phyloP scores from a whole-genome alignment of 192 early-diverging fungal species.

The Backusella australiensis region DNA sequence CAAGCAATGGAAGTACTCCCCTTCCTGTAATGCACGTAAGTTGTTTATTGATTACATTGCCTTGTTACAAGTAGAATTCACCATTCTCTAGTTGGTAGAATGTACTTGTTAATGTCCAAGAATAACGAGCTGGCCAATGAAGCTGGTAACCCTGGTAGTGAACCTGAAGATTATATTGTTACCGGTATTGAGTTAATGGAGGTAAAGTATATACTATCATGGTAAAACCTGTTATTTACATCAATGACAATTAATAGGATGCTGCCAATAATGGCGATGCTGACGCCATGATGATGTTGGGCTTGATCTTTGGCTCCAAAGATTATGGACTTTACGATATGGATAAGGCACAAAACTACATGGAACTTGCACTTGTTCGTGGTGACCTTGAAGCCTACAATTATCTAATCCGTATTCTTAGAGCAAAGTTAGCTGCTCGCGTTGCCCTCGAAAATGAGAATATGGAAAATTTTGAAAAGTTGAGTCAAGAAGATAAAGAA shows the following conservation, averaged over 20 bases:
- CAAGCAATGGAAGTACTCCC: slow-evolving; percentile 42
- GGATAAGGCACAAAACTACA: slow-evolving; percentile 46
- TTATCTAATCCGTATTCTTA: slow-evolving; percentile 40
- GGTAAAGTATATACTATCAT: slow-evolving; percentile 5
- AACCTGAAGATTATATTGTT: slow-evolving; percentile 43
- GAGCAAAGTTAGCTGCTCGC: slow-evolving; percentile 42
- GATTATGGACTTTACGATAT: slow-evolving; percentile 51
- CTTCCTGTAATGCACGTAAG: slow-evolving; percentile 46
- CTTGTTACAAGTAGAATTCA: neutral
- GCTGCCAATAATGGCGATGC: slow-evolving; percentile 40
- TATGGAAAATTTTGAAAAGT: slow-evolving; percentile 33
- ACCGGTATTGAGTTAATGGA: slow-evolving; percentile 38
- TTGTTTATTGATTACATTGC: neutral
- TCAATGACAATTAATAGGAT: slow-evolving; percentile 5
- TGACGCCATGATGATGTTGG: slow-evolving; percentile 47
- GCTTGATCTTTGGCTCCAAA: slow-evolving; percentile 51
- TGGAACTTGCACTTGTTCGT: slow-evolving; percentile 50
- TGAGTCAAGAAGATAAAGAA: slow-evolving; percentile 23
- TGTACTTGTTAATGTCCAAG: slow-evolving; percentile 38
- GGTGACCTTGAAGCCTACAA: slow-evolving; percentile 45
- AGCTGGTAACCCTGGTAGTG: slow-evolving; percentile 29
- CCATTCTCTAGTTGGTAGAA: slow-evolving; percentile 31
- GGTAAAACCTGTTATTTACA: neutral
- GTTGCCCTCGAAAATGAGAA: slow-evolving; percentile 36
- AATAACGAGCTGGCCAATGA: slow-evolving; percentile 25